A percentile compares a stretch with the other conserved stretches of the same genome.
Evolutionary conservation across 2,329 filamentous ascomycete genomes (phyloP).

Genomic region (Colletotrichum musae): DNA sequence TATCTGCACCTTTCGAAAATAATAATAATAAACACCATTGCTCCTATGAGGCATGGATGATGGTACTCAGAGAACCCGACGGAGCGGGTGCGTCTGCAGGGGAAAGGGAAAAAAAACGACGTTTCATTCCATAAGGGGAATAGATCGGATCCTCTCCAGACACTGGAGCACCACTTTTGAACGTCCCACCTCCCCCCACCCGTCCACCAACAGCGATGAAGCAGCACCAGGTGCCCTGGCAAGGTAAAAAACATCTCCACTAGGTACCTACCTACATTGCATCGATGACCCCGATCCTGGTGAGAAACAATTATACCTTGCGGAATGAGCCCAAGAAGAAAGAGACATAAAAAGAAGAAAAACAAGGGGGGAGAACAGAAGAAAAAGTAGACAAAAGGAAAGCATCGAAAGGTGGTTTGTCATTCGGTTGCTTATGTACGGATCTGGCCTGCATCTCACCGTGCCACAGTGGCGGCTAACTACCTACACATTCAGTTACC

Average conservation of each 20-base stretch:
- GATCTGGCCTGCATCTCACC: neutral
- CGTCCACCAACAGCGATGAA: conserved; percentile 35
- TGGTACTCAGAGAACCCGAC: conserved; percentile 18
- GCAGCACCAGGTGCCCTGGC: conserved; percentile 9
- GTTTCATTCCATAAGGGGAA: conserved; percentile 21
- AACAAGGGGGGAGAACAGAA: neutral
- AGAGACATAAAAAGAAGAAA: neutral
- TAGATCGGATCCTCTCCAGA: conserved; percentile 21
- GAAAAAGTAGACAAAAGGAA: neutral
- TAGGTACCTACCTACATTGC: too few species aligned
- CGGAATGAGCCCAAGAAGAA: conserved; percentile 1
- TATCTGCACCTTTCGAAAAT: too few species aligned
- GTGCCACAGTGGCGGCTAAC: neutral
- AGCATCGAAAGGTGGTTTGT: too few species aligned
- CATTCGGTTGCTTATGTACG: too few species aligned
- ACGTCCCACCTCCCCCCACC: conserved; percentile 5
- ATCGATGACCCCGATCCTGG: neutral
- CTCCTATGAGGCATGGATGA: too few species aligned
- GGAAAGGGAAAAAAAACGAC: conserved; percentile 18
- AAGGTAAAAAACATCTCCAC: conserved; percentile 3
- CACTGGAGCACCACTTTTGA: neutral
- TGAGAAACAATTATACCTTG: conserved; percentile 26
- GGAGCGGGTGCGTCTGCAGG: conserved; percentile 32
- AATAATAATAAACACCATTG: too few species aligned
- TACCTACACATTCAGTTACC: neutral